Evolutionary conservation across 2,329 filamentous ascomycete species (phyloP), one percentile per base, ranked within the genome.

Genomic region (Aspergillus thermomutatus): DNA sequence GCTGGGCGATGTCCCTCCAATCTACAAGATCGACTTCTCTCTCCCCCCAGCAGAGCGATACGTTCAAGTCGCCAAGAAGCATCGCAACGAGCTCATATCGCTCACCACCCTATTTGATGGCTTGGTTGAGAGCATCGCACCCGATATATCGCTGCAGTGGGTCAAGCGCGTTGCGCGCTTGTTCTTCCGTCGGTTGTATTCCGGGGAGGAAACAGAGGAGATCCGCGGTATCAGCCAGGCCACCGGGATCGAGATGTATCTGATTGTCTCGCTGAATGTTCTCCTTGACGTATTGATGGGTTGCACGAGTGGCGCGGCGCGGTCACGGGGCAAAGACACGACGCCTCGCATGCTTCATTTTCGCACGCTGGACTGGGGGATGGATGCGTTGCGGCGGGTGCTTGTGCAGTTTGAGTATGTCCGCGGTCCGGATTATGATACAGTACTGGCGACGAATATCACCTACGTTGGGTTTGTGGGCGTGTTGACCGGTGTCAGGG

Each of bases 201-300:
- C 76, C 19, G 53, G 69, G 0, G 84, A 88, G 62, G 84, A 88
- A 67, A 86, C 80, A 0, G 76, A 80, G 47, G 86, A 89, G 67
- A 69, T 89, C n/a, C 72, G 68, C 3, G 86, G 86, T 0, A 85
- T 89, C 37, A 77, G 79, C 26, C 67, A 73, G 26, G 76, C 70
- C 2, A 79, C 78, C 0, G 80, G 77, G 0, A 74, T 88, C 3
- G 76, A 82, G 1, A 74, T 88, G 67, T 84, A 86, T 61, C 70
- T 88, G 0, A 74, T 89, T 0, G 80, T 89, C 2, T 80, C 80
- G 2, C 80, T 87, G 62, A 89, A 89, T 62, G 82, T 84, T 1
- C 70, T 88, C 1, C 75, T 89, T 1, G 87, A 89, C 63, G 72
- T 83, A 4, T 74, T 89, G 37, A 80, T 89, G 71, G 86, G 86